These are phyloP conservation scores for Datura wrightii DNA, from an alignment of 257 asterid genomes.

Conservation along the genomic window DNA sequence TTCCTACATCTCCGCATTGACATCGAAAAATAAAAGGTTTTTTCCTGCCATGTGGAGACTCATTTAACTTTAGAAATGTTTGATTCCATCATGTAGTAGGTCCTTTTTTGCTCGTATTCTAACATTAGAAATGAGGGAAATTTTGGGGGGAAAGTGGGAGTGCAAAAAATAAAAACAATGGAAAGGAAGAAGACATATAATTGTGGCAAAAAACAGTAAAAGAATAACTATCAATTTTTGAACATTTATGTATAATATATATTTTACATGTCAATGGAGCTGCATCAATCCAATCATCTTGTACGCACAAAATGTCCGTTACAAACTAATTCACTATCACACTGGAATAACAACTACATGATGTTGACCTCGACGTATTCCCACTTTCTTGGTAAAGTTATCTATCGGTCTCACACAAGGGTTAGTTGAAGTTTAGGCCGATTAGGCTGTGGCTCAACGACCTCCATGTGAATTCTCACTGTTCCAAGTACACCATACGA, in stretches of 20 bases:
- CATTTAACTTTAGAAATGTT: background rate
- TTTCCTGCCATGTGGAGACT: too few species aligned
- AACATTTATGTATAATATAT: background rate
- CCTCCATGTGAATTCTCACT: conserved; percentile 87
- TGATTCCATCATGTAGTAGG: background rate
- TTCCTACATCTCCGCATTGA: background rate
- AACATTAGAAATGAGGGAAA: background rate
- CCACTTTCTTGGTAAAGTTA: background rate
- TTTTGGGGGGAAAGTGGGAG: background rate
- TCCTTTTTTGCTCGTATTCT: background rate
- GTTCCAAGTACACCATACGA: conserved; percentile 78
- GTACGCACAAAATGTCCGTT: background rate
- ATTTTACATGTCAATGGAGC: background rate
- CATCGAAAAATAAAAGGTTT: too few species aligned
- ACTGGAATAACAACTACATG: background rate
- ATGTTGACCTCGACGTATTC: background rate
- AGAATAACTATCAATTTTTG: background rate
- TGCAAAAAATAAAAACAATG: background rate
- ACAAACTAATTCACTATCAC: background rate
- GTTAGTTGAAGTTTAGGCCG: conserved; percentile 92
- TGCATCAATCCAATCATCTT: background rate
- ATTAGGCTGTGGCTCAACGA: conserved; percentile 93
- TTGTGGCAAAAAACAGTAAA: background rate
- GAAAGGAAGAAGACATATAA: background rate
- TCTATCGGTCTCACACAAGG: conserved; percentile 44